phyloP scores from a whole-genome alignment of 768 basidiomycete species.

The Xerocomus spinulosus region DNA sequence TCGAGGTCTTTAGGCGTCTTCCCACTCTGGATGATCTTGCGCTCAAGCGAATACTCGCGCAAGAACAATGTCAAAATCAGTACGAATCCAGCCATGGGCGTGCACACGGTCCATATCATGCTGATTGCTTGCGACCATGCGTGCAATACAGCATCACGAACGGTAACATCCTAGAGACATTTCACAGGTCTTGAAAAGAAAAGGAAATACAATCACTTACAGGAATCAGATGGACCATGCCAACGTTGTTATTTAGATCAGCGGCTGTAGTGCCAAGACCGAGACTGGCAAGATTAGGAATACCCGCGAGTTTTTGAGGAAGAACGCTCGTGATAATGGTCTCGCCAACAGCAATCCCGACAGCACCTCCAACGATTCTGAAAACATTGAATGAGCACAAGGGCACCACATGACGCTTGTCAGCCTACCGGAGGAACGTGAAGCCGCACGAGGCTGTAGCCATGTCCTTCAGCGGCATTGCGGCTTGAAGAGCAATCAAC shows the following conservation, averaged over 20 bases:
- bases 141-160: conserved; percentile 49
- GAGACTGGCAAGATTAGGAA: conserved; percentile 30
- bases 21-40: conserved; percentile 41
- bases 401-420: neutral
- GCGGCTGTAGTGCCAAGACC: conserved; percentile 36
- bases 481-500: conserved; percentile 72
- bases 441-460: conserved; percentile 73
- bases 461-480: conserved; percentile 87
- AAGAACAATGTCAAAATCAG: conserved; percentile 53
- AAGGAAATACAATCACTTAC: conserved; percentile 4
- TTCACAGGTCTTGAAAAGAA: neutral
- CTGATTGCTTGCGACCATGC: conserved; percentile 65
- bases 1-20: conserved; percentile 30
- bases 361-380: conserved; percentile 70
- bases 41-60: conserved; percentile 55
- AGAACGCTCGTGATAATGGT: conserved; percentile 61
- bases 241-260: conserved; percentile 44
- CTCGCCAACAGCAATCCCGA: conserved; percentile 71
- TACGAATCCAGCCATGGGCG: conserved; percentile 50
- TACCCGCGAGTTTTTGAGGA: conserved; percentile 27
- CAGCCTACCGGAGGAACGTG: conserved; percentile 57
- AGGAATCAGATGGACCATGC: conserved; percentile 34
- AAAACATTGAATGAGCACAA: conserved; percentile 2
- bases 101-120: conserved; percentile 60
- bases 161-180: conserved; percentile 40